A percentile compares a stretch with the other conserved stretches of the same genome.
Evolutionary conservation across 2,329 filamentous ascomycete species (phyloP).

Genomic region (Talaromyces verruculosus): DNA sequence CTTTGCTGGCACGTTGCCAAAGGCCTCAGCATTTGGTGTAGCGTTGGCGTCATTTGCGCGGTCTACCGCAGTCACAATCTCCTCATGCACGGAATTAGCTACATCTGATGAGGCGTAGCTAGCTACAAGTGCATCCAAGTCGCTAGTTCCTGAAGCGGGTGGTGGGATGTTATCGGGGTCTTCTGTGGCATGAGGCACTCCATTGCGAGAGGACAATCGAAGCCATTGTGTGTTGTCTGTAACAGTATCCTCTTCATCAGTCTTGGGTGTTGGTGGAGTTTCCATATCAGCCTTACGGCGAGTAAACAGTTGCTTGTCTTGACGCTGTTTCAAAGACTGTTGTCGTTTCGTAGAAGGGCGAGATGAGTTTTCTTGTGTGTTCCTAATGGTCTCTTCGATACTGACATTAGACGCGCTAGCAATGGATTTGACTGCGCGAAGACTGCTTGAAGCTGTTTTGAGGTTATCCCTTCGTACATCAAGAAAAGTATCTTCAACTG

Average conservation of each 20-base stretch:
- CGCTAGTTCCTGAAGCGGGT: constrained; percentile 64
- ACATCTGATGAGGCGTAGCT: constrained; percentile 78
- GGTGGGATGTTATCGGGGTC: constrained; percentile 65
- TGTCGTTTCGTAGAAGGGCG: constrained; percentile 70
- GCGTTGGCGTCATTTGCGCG: constrained; percentile 67
- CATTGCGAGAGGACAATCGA: constrained; percentile 57
- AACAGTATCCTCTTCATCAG: constrained; percentile 60
- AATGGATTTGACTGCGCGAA: constrained; percentile 84
- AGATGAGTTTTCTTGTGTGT: constrained; percentile 59
- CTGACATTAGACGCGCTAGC: constrained; percentile 78
- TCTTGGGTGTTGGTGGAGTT: constrained; percentile 59
- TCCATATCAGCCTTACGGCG: constrained; percentile 66
- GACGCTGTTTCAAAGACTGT: constrained; percentile 78
- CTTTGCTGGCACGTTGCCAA: constrained; percentile 52
- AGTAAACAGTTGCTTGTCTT: constrained; percentile 88
- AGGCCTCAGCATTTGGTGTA: constrained; percentile 58
- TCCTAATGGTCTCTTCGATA: constrained; percentile 64
- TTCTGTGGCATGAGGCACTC: constrained; percentile 63
- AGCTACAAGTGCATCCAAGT: constrained; percentile 76
- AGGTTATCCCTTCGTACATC: constrained; percentile 61
- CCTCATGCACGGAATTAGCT: constrained; percentile 69
- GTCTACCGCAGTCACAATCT: constrained; percentile 70
- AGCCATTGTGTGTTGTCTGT: constrained; percentile 61
- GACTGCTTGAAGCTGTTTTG: constrained; percentile 79
- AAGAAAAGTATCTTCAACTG: constrained; percentile 58